phyloP scores from a whole-genome alignment of 495 filamentous ascomycete species.

The Geopyxis carbonaria region DNA sequence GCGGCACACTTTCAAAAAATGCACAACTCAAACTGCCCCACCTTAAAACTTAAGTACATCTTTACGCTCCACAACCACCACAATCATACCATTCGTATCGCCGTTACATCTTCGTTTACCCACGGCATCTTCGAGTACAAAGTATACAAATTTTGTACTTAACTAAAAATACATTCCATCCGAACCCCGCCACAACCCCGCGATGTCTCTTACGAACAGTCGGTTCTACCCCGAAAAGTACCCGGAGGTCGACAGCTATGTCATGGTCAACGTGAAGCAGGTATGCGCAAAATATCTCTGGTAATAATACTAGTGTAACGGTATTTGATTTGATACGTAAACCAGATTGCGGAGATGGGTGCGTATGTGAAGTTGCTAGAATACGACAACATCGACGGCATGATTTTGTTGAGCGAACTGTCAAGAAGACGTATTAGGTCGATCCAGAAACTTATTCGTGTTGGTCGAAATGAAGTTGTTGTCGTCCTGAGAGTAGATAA shows the following conservation, averaged over 20 bases:
- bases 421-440: conserved; percentile 90
- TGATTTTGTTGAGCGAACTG: conserved; percentile 93
- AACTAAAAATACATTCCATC: too few relatives aligned
- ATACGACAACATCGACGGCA: conserved; percentile 99
- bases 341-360: conserved; percentile 95
- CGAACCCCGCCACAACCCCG: too few relatives aligned
- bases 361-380: conserved; percentile 98
- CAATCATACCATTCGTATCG: too few relatives aligned
- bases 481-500: conserved; percentile 97
- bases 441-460: conserved; percentile 97
- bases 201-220: conserved; percentile 95
- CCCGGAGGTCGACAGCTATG: conserved; percentile 96
- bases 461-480: conserved; percentile 93
- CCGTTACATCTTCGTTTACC: too few relatives aligned
- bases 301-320: conserved; percentile 13
- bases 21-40: too few relatives aligned
- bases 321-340: too few relatives aligned
- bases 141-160: too few relatives aligned
- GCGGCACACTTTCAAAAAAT: too few relatives aligned
- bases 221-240: conserved; percentile 98
- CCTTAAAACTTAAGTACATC: too few relatives aligned
- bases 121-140: too few relatives aligned
- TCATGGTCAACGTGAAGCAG: conserved; percentile 98
- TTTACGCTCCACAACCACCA: too few relatives aligned
- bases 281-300: conserved; percentile 30